A percentile compares a stretch with the other conserved stretches of the same genome.
Conservation (phyloP, 2,329 filamentous ascomycete genomes). For the Alternaria longipes region DNA sequence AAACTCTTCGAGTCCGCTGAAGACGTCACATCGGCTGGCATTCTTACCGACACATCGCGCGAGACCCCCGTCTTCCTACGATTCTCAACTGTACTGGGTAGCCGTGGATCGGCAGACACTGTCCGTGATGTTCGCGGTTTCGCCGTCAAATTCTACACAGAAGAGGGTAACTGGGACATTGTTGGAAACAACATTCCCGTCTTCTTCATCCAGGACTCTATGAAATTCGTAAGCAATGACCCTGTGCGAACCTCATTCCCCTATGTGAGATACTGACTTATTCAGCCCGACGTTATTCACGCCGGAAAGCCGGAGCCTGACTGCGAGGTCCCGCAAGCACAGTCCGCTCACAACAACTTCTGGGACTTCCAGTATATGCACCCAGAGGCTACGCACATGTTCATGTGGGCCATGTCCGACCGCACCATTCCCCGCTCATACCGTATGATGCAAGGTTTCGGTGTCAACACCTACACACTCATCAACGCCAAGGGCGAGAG, state of each 20-base stretch:
- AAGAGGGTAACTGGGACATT: conserved; percentile 80
- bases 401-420: conserved; percentile 81
- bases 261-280: neutral
- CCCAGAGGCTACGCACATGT: conserved; percentile 79
- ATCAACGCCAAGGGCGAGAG: conserved; percentile 73
- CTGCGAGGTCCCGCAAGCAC: conserved; percentile 75
- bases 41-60: conserved; percentile 73
- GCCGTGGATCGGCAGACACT: conserved; percentile 78
- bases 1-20: conserved; percentile 69
- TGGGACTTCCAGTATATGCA: conserved; percentile 76
- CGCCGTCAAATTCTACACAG: conserved; percentile 78
- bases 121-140: conserved; percentile 86
- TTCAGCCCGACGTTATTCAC: conserved; percentile 67
- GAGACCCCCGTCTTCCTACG: conserved; percentile 74
- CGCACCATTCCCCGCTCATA: conserved; percentile 76
- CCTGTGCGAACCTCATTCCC: neutral
- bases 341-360: conserved; percentile 77
- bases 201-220: conserved; percentile 71
- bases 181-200: conserved; percentile 79
- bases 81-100: conserved; percentile 81
- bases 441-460: conserved; percentile 88
- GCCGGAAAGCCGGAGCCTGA: conserved; percentile 74
- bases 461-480: conserved; percentile 80
- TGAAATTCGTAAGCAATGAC: neutral
- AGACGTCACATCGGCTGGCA: conserved; percentile 69